A percentile compares a stretch with the other conserved stretches of the same genome.
These are phyloP conservation scores for Yamadazyma siamensis DNA, from an alignment of 1,139 yeast genomes.

Conservation along the genomic window DNA sequence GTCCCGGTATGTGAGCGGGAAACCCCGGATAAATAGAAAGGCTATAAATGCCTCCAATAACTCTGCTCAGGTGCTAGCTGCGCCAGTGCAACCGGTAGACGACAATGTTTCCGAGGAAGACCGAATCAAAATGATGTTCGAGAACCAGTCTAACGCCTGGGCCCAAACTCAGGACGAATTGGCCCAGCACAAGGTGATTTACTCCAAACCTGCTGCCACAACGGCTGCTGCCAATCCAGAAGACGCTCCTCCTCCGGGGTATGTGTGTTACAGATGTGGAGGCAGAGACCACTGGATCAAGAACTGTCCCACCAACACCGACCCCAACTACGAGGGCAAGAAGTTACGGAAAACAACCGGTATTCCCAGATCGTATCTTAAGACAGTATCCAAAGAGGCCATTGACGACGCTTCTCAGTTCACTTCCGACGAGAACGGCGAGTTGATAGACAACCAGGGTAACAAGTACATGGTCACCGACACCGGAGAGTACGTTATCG, in stretches of 20 bases:
- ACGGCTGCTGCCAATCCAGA: constrained; percentile 37
- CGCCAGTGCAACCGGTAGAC: constrained; percentile 14
- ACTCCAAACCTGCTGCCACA: constrained; percentile 40
- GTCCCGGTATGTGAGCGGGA: constrained; percentile 81
- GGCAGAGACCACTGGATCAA: constrained; percentile 96
- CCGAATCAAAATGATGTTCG: constrained; percentile 84
- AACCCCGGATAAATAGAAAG: constrained; percentile 55
- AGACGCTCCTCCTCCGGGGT: constrained; percentile 91
- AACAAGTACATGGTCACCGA: constrained; percentile 83
- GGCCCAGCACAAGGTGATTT: constrained; percentile 71
- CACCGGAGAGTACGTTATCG: constrained; percentile 92
- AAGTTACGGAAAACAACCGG: constrained; percentile 92
- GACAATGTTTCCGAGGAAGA: constrained; percentile 74
- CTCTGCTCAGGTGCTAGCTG: constrained; percentile 18
- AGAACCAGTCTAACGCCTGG: constrained; percentile 92
- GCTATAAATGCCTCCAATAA: constrained; percentile 22
- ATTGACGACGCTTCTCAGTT: constrained; percentile 56
- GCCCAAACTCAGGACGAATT: constrained; percentile 88
- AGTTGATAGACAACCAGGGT: constrained; percentile 57
- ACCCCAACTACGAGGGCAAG: constrained; percentile 91
- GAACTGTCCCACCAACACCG: constrained; percentile 91
- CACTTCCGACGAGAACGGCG: constrained; percentile 44
- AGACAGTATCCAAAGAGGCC: constrained; percentile 58
- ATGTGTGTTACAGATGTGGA: constrained; percentile 95
- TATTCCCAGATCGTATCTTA: constrained; percentile 90